Evolutionary conservation across 176 grass and related monocot genomes (phyloP).

Genomic region (Raddia distichophylla): DNA sequence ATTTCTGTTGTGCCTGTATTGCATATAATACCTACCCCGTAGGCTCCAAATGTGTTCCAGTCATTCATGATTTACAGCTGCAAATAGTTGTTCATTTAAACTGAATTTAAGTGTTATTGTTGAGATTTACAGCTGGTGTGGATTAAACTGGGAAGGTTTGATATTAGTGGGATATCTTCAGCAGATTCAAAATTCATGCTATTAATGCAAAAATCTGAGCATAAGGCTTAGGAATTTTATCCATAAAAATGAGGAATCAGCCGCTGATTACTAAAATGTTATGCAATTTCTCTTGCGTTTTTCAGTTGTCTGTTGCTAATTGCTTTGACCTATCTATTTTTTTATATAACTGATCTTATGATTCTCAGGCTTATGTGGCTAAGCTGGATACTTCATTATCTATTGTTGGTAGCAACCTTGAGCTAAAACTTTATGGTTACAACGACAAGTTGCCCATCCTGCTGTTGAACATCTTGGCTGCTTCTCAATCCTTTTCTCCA

Average conservation of each 20-base stretch:
- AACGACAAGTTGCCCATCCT: conserved; percentile 88
- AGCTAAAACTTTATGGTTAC: conserved; percentile 92
- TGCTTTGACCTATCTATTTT: conserved; percentile 19
- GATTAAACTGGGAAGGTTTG: neutral
- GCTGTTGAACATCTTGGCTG: conserved; percentile 71
- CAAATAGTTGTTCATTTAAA: conserved; percentile 17
- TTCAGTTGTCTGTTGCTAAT: conserved; percentile 10
- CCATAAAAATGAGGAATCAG: neutral
- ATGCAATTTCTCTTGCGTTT: neutral
- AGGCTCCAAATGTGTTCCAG: neutral
- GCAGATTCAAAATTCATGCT: neutral
- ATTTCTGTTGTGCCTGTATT: neutral
- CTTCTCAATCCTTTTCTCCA: conserved; percentile 69
- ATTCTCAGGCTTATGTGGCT: conserved; percentile 77
- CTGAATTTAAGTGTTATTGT: neutral
- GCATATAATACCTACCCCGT: neutral
- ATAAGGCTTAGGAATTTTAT: neutral
- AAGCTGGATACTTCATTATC: conserved; percentile 83
- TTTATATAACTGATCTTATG: conserved; percentile 21
- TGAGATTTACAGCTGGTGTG: conserved; percentile 13
- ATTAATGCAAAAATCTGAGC: conserved; percentile 2
- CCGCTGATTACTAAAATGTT: conserved; percentile 31
- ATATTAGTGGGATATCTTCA: conserved; percentile 6
- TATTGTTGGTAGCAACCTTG: conserved; percentile 70
- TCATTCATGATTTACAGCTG: neutral